Conservation (phyloP, 805 yeast genomes). For the Metschnikowia lunata region DNA sequence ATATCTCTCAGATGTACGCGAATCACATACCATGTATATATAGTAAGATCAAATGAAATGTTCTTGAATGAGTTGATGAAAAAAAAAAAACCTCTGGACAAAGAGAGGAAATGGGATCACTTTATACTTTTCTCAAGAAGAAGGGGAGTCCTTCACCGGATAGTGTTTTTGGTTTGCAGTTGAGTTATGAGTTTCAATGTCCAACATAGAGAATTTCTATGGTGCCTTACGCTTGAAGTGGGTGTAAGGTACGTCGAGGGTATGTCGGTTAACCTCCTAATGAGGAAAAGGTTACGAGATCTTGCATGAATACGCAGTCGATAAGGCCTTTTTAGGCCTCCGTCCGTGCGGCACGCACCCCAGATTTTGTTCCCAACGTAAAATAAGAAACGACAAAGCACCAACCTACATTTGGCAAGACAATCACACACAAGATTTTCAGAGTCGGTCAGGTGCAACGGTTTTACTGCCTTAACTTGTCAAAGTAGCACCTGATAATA, state of each 20-base stretch:
- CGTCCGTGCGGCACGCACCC: neutral
- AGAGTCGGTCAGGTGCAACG: too few species aligned
- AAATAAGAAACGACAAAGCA: too few species aligned
- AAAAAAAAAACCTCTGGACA: neutral
- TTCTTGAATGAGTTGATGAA: neutral
- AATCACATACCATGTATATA: neutral
- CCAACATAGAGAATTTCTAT: neutral
- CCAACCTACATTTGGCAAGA: too few species aligned
- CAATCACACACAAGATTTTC: too few species aligned
- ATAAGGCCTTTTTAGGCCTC: constrained; percentile 1
- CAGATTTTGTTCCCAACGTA: neutral
- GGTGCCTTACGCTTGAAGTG: neutral
- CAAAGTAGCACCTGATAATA: too few species aligned
- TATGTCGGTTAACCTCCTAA: constrained; percentile 4
- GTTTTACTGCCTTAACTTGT: too few species aligned
- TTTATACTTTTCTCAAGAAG: neutral
- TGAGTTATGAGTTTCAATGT: neutral
- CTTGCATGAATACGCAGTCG: neutral
- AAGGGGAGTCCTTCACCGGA: neutral
- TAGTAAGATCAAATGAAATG: too few species aligned
- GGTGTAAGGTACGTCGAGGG: neutral
- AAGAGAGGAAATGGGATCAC: neutral
- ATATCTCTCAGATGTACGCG: neutral
- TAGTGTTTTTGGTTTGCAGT: too few species aligned
- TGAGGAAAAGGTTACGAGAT: constrained; percentile 3